A percentile compares a stretch with the other conserved stretches of the same genome.
phyloP scores from a whole-genome alignment of 805 yeast species.

The Cyberlindnera mississippiensis region DNA sequence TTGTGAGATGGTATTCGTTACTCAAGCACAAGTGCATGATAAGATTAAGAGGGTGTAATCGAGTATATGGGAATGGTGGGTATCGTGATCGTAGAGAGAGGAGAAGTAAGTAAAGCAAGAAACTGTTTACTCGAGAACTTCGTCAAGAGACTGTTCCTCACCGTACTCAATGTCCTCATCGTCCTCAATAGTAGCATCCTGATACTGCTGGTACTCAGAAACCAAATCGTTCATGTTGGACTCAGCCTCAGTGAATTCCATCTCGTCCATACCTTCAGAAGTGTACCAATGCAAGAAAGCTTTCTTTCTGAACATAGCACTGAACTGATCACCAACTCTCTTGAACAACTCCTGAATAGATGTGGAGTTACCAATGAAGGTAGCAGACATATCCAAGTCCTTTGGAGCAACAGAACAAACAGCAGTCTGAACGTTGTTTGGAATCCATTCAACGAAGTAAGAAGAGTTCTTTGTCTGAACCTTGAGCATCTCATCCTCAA shows the following conservation, averaged over 20 bases:
- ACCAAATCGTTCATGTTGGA: conserved; percentile 96
- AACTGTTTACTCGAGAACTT: conserved; percentile 27
- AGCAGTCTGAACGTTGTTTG: conserved; percentile 98
- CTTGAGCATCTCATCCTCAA: conserved; percentile 90
- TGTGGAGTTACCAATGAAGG: conserved; percentile 95
- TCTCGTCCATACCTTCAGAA: conserved; percentile 99
- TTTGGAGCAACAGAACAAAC: conserved; percentile 92
- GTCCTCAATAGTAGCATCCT: conserved; percentile 85
- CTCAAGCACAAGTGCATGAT: too few species aligned
- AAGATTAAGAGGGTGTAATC: background rate
- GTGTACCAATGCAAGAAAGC: conserved; percentile 99
- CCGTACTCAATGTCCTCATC: conserved; percentile 44
- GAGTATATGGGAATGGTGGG: conserved; percentile 1
- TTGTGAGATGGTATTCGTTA: too few species aligned
- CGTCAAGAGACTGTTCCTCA: conserved; percentile 29
- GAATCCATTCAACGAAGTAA: conserved; percentile 99
- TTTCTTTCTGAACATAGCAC: conserved; percentile 96
- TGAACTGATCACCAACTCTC: conserved; percentile 94
- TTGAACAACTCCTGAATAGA: conserved; percentile 98
- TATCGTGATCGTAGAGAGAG: conserved; percentile 7
- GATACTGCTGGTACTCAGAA: conserved; percentile 94
- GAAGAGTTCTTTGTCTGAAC: conserved; percentile 93
- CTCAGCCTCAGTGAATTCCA: conserved; percentile 98
- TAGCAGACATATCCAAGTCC: conserved; percentile 88
- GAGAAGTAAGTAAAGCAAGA: background rate